Conservation (phyloP, 2,329 filamentous ascomycete species). For the Coniochaeta sp. region DNA sequence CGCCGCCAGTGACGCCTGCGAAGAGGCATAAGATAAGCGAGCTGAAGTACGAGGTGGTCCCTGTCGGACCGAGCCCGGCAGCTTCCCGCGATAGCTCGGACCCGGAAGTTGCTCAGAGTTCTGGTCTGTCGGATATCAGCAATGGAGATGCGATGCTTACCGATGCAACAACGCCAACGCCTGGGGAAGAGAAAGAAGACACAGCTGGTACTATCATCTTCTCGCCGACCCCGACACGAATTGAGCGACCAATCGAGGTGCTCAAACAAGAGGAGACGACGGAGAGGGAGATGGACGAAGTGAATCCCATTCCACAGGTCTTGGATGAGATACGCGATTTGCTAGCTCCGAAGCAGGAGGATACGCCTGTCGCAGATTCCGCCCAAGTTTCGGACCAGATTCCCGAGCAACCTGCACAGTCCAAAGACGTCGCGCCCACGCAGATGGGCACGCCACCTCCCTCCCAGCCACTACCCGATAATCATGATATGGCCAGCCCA, state of each 20-base stretch:
- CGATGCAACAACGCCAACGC: conserved; percentile 38
- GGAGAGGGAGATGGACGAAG: no score
- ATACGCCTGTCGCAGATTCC: no score
- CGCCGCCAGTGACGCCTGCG: conserved; percentile 48
- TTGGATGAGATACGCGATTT: conserved; percentile 7
- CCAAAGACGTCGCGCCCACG: background rate
- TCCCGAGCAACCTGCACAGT: background rate
- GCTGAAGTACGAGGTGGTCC: conserved; percentile 19
- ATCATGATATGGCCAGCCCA: background rate
- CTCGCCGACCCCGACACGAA: conserved; percentile 25
- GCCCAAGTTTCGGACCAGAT: no score
- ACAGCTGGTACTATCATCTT: conserved; percentile 29
- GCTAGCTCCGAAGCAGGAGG: no score
- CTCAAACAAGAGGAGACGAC: conserved; percentile 25
- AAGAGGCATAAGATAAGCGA: conserved; percentile 37
- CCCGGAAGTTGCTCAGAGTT: conserved; percentile 19
- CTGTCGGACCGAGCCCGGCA: conserved; percentile 18
- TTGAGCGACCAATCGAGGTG: conserved; percentile 17
- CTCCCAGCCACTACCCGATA: background rate
- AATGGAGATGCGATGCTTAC: conserved; percentile 25
- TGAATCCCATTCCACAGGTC: conserved; percentile 8
- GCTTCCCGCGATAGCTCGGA: conserved; percentile 33
- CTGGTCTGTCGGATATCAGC: conserved; percentile 23
- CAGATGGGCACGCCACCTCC: background rate
- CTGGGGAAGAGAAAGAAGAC: conserved; percentile 43